Conservation (phyloP, 331 rosid species). For the Acacia concinna region DNA sequence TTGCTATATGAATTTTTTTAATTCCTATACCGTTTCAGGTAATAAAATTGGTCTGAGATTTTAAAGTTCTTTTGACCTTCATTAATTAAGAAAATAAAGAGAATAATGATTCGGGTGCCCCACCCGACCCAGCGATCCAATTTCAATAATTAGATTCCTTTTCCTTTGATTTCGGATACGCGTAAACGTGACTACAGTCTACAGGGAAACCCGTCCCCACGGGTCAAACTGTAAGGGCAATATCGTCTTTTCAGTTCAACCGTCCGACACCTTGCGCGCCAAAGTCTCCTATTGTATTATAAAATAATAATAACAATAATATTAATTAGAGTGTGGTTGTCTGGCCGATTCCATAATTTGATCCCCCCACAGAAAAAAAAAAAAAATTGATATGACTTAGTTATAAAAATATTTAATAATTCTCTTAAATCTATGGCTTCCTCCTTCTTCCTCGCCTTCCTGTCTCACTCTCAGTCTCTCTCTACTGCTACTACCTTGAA, state of each 20-base stretch:
- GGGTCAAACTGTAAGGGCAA: constrained; percentile 15
- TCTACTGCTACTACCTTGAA: constrained; percentile 6
- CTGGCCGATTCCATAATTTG: not conserved
- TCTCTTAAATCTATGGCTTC: constrained; percentile 22
- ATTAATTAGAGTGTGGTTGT: not conserved
- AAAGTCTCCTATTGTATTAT: constrained; percentile 8
- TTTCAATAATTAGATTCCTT: constrained; percentile 1
- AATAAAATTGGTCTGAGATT: no score
- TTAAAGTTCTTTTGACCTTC: no score
- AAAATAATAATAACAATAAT: not conserved
- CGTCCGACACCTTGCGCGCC: constrained; percentile 48
- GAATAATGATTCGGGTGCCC: not conserved
- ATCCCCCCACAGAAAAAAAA: no score
- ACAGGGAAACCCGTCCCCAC: not conserved
- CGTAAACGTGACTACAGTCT: not conserved
- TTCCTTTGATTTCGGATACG: constrained; percentile 27
- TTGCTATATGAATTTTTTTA: no score
- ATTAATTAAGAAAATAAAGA: not conserved
- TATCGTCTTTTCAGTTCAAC: constrained; percentile 27
- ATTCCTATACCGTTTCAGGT: no score
- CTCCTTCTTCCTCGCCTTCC: constrained; percentile 48
- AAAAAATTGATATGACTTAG: not conserved
- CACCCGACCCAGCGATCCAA: constrained; percentile 9
- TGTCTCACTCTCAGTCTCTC: constrained; percentile 43
- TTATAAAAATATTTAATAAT: not conserved